Conservation (phyloP, 805 yeast species). For the Candida peoriensis region DNA sequence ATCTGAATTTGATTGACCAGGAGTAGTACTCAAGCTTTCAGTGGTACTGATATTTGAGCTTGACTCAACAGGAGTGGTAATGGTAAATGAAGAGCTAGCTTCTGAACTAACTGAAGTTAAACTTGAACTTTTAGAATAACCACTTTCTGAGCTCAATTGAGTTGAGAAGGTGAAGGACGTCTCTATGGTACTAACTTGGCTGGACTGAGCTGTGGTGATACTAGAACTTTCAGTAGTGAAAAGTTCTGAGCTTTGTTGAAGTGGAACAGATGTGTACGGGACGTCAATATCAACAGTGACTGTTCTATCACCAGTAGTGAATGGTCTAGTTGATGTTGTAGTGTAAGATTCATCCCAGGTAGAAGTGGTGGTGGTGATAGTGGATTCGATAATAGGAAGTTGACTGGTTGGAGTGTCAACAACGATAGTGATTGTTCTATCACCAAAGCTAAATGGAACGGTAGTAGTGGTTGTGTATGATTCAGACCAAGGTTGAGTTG, state of each 20-base stretch:
- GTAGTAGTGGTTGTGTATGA: constrained; percentile 10
- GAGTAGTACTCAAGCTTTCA: no score
- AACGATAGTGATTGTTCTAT: constrained; percentile 8
- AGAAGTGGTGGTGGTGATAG: neutral
- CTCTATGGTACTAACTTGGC: no score
- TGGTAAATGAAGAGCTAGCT: neutral
- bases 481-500: neutral
- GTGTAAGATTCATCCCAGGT: constrained; percentile 1
- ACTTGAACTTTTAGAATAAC: no score
- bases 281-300: constrained; percentile 11
- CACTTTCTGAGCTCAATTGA: no score
- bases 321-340: constrained; percentile 10
- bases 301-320: constrained; percentile 7
- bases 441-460: constrained; percentile 9
- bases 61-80: neutral
- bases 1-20: no score
- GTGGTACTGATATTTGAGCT: no score
- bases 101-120: neutral
- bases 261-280: no score
- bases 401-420: no score
- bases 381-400: neutral
- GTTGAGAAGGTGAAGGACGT: no score
- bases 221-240: no score
- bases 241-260: no score
- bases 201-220: no score